phyloP scores from a whole-genome alignment of 2,329 filamentous ascomycete species.

The Botrytis tulipae region DNA sequence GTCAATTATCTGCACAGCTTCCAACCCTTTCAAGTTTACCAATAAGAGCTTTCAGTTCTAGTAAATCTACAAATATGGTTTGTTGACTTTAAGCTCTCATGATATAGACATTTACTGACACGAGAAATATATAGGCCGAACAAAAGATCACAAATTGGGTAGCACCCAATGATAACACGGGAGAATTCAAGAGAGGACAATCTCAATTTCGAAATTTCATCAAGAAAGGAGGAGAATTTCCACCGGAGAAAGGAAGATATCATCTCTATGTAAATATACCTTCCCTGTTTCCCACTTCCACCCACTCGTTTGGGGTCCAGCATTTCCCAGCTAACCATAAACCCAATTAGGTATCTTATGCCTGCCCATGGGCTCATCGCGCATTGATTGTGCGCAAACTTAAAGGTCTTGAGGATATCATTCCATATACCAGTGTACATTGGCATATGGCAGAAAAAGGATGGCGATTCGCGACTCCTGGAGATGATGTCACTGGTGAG shows the following conservation, averaged over 20 bases:
- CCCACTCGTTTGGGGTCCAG: constrained; percentile 49
- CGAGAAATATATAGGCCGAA: constrained; percentile 24
- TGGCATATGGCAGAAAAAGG: constrained; percentile 68
- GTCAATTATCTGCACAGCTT: constrained; percentile 19
- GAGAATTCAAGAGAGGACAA: constrained; percentile 88
- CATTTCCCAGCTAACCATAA: constrained; percentile 51
- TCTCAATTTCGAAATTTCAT: constrained; percentile 76
- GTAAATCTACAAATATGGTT: constrained; percentile 23
- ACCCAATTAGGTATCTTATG: constrained; percentile 38
- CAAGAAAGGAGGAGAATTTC: constrained; percentile 60
- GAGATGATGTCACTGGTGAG: constrained; percentile 57
- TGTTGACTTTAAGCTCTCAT: background rate
- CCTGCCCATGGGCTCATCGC: constrained; percentile 73
- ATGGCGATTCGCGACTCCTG: constrained; percentile 63
- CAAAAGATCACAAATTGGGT: constrained; percentile 81
- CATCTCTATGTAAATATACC: constrained; percentile 89
- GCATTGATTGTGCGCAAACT: constrained; percentile 84
- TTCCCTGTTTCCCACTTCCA: constrained; percentile 56
- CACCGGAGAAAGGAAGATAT: constrained; percentile 82
- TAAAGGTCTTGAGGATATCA: constrained; percentile 86
- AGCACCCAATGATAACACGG: constrained; percentile 69
- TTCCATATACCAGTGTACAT: constrained; percentile 48
- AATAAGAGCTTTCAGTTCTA: constrained; percentile 18
- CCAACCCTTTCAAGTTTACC: background rate
- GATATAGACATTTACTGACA: background rate